These are phyloP conservation scores for Penicillium sp. DNA, from an alignment of 2,329 filamentous ascomycete genomes.

Conservation along the genomic window DNA sequence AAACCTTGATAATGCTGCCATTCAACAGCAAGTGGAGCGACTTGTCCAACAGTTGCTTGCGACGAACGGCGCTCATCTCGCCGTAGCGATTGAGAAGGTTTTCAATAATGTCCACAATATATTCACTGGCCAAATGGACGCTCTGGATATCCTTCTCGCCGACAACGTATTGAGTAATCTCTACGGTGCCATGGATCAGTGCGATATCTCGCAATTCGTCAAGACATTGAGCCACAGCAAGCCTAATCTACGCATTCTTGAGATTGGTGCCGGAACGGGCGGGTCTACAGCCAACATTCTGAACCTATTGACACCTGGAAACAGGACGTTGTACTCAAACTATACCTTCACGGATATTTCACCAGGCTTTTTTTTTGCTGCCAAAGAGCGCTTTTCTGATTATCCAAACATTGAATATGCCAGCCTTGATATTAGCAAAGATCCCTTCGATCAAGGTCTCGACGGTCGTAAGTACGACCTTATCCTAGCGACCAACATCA, in stretches of 20 bases:
- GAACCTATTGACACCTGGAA: constrained; percentile 3
- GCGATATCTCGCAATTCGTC: constrained; percentile 13
- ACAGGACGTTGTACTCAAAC: constrained; percentile 16
- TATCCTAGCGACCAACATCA: constrained; percentile 36
- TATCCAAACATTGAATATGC: constrained; percentile 30
- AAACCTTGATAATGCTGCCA: not conserved
- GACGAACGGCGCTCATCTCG: not conserved
- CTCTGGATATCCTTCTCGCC: constrained; percentile 20
- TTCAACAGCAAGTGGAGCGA: constrained; percentile 1
- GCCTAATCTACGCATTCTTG: constrained; percentile 25
- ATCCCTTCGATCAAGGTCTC: constrained; percentile 33
- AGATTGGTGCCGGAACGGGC: constrained; percentile 33
- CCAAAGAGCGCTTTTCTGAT: constrained; percentile 22
- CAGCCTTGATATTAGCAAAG: constrained; percentile 32
- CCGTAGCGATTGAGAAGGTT: constrained; percentile 6
- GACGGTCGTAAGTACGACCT: constrained; percentile 31
- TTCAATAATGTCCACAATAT: constrained; percentile 9
- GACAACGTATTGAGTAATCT: constrained; percentile 15
- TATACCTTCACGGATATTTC: constrained; percentile 36
- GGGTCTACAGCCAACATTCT: constrained; percentile 24
- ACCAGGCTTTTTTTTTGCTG: constrained; percentile 28
- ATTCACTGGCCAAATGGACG: constrained; percentile 14
- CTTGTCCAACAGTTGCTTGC: constrained; percentile 1
- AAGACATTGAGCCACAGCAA: constrained; percentile 23
- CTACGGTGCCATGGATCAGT: constrained; percentile 10